phyloP scores from a whole-genome alignment of 140 eudicot species.

The Erigeron philadelphicus region DNA sequence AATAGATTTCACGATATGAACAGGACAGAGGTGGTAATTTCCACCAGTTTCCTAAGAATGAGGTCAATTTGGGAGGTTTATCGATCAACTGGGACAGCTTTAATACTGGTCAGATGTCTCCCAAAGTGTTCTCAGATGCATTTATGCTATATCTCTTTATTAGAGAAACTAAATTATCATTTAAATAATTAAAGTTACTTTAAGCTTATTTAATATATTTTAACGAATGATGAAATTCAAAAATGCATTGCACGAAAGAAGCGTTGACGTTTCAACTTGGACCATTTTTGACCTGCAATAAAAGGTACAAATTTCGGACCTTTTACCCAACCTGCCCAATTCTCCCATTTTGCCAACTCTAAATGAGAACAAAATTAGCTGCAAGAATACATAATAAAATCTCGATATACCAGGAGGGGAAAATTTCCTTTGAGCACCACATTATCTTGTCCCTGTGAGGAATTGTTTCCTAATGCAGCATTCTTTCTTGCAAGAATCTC shows the following conservation, averaged over 20 bases:
- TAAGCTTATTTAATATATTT: not conserved
- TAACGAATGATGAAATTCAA: not conserved
- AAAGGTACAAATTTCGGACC: not conserved
- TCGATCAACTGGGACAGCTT: not conserved
- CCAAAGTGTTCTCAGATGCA: not conserved
- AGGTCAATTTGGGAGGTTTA: conserved; percentile 1
- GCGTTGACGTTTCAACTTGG: not conserved
- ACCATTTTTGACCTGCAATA: not conserved
- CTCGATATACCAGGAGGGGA: conserved; percentile 59
- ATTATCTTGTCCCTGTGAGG: conserved; percentile 51
- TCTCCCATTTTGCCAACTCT: conserved; percentile 12
- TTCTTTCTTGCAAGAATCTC: conserved; percentile 87
- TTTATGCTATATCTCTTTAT: not conserved
- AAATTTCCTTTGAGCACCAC: conserved; percentile 62
- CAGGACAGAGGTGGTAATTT: conserved; percentile 5
- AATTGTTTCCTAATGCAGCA: conserved; percentile 45
- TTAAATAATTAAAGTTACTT: not conserved
- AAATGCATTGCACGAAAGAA: not conserved
- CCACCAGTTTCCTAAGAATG: not conserved
- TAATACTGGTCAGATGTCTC: not conserved
- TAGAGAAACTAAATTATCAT: not conserved
- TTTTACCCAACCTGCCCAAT: conserved; percentile 6
- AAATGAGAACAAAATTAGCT: conserved; percentile 5
- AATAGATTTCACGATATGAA: conserved; percentile 1
- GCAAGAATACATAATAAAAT: conserved; percentile 14